Base-by-base conservation (phyloP, 2,329 filamentous ascomycete species). In the Cordyceps cicadae region DNA sequence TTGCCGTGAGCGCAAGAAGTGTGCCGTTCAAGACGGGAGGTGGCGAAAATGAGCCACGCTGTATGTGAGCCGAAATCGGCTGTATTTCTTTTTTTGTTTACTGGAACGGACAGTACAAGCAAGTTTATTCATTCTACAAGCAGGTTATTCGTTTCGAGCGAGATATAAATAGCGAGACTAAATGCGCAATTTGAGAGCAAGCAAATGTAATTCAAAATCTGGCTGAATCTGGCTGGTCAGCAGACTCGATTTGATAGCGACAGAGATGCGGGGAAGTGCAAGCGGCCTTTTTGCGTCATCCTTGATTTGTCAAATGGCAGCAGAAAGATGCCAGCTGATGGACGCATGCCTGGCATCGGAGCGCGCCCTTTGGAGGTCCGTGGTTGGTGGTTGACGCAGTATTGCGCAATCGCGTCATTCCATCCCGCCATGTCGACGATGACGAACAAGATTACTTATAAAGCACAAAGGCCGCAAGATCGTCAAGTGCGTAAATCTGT, bases 361-460 rank as follows among this genome's bases (percentile, higher is more conserved):
- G 34, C 21, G 46, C 51, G 41, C 19, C 34, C 46, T 32, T 12
- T 41, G 46, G 17, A 21, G 46, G 50, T 49, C 32, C 45, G 9
- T 11, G 34, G 34, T 37, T 37, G 19, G 21, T 48, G 43, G 55
- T 37, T 24, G 45, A 41, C 39, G 46, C 48, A 41, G 55, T 58
- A 59, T 59, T 37, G 57, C 57, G 57, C 53, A 45, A 59, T 59
- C 49, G 57, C 57, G 48, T 37, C 49, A 43, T n/a, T 43, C 29
- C 57, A 59, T 59, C 57, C 57, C 57, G 57, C 41, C 17, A 59
- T 59, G 48, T 9, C 34, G 34, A 3, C 12, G 34, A 37, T 9
- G 34, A 37, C 9, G 26, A 9, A 15, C 37, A 41, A 9, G 12
- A 11, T n/a, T 59, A 19, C 26, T 41, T 59, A 59, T 52, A 53